Evolutionary conservation across 345 rosid genomes (phyloP), one percentile per base, ranked within the genome.

Genomic region (Boechera stricta): DNA sequence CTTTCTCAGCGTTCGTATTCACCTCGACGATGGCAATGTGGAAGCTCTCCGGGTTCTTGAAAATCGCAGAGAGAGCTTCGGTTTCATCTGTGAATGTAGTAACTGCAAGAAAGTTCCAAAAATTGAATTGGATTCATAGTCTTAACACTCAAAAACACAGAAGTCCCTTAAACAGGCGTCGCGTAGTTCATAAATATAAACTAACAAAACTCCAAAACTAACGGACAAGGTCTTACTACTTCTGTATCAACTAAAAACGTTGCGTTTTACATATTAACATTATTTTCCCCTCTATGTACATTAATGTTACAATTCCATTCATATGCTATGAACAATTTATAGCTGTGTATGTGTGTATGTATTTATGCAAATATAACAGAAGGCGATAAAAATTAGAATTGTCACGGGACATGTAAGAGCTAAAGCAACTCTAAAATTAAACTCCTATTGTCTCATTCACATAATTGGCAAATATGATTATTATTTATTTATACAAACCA

Each of bases 1-100:
- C 87, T 65, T 78, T 62, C 59, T 76, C 81, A 11, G 74, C 75
- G 72, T 81, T 80, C 13, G 77, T 35, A 64, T 56, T 85, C 74
- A 88, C 93, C 99, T 89, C 98, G 1, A 92, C 89, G 48, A 95
- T 85, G 47, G 99, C 99, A 73, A 87, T 81, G 72, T 95, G 98
- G 80, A 88, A 95, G 84, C 81, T 84, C 79, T 89, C 94, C 15
- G 89, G 87, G 71, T 82, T 82, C 33, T 80, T 76, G 55, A 81
- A 72, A 69, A 95, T 68, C 44, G 93, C 90, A 3, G 85, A 85
- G 33, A 92, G 71, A 33, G 99, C 99, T 77, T 88, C 96, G 11
- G 82, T 71, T 86, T 89, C 96, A 53, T 91, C 82, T 77, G 76
- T 85, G 88, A 87, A 92, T 64, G 81, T 62, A 57, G 85, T 86